A percentile compares a stretch with the other conserved stretches of the same genome.
phyloP scores from a whole-genome alignment of 73 alveolate species.

The Paramecium sonneborni region DNA sequence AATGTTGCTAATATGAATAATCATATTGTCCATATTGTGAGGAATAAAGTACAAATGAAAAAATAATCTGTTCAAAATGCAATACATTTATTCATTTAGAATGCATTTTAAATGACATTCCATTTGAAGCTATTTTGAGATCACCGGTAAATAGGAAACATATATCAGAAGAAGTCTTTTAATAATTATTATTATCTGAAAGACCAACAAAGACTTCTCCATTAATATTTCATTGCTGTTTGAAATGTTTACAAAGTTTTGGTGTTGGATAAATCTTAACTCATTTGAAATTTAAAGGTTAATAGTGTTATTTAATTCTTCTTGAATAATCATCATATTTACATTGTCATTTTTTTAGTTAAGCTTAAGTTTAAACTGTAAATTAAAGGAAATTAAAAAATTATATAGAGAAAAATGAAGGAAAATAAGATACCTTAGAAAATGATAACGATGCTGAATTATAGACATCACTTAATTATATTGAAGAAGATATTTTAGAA shows the following conservation, averaged over 20 bases:
- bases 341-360: constrained; percentile 68
- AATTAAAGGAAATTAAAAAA: constrained; percentile 59
- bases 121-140: constrained; percentile 49
- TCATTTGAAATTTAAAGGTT: constrained; percentile 51
- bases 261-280: constrained; percentile 1
- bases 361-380: constrained; percentile 38
- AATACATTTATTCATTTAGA: constrained; percentile 59
- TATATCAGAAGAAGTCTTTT: background rate
- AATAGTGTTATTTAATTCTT: constrained; percentile 4
- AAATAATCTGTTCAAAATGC: constrained; percentile 42
- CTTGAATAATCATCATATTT: constrained; percentile 53
- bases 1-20: constrained; percentile 61
- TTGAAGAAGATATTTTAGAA: constrained; percentile 65
- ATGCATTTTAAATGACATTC: constrained; percentile 54
- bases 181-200: background rate
- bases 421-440: constrained; percentile 49
- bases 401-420: constrained; percentile 59
- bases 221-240: background rate
- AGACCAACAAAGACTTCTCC: background rate
- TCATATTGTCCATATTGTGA: constrained; percentile 54
- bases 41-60: constrained; percentile 40
- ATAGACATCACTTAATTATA: constrained; percentile 33
- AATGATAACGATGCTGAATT: constrained; percentile 53
- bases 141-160: constrained; percentile 60
- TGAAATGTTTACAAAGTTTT: background rate